Percentiles rank a stretch among this genome's conserved stretches.
Evolutionary conservation across 2,329 filamentous ascomycete species (phyloP).

Genomic region (Bipolaris gigantea): DNA sequence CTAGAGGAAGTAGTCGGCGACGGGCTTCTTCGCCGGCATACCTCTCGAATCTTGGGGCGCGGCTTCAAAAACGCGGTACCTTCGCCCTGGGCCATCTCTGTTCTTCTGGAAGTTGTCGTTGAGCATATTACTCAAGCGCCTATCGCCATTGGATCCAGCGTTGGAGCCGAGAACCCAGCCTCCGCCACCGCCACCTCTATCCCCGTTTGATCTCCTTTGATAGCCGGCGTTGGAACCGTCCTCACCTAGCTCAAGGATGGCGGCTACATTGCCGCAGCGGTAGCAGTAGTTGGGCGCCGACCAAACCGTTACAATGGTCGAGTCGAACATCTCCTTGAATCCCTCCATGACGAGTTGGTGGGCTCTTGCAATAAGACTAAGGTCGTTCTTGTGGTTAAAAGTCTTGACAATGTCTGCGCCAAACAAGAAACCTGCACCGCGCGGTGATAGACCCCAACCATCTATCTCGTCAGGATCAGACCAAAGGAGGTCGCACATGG

Average conservation of each 20-base stretch:
- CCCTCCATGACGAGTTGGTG: constrained; percentile 99
- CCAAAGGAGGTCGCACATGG: constrained; percentile 98
- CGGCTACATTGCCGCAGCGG: constrained; percentile 67
- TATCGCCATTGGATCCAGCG: constrained; percentile 38
- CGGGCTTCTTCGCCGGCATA: constrained; percentile 98
- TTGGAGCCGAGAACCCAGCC: constrained; percentile 43
- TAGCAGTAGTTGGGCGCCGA: constrained; percentile 73
- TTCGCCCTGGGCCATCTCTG: constrained; percentile 72
- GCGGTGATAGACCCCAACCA: constrained; percentile 91
- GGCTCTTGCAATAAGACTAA: constrained; percentile 87
- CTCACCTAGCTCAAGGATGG: constrained; percentile 88
- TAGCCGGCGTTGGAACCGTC: constrained; percentile 63
- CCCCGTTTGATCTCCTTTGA: constrained; percentile 65
- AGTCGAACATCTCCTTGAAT: constrained; percentile 95
- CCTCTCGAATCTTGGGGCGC: constrained; percentile 93
- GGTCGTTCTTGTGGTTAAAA: constrained; percentile 93
- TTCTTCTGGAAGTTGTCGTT: constrained; percentile 49
- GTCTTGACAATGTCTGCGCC: constrained; percentile 90
- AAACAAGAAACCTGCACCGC: constrained; percentile 93
- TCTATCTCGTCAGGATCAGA: constrained; percentile 98
- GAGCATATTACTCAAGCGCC: constrained; percentile 43
- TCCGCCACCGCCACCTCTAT: constrained; percentile 54
- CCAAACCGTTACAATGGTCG: constrained; percentile 95
- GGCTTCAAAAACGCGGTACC: constrained; percentile 95
- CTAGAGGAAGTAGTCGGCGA: constrained; percentile 90